Conservation (phyloP, 768 basidiomycete species). For the Leccinellum luteum region DNA sequence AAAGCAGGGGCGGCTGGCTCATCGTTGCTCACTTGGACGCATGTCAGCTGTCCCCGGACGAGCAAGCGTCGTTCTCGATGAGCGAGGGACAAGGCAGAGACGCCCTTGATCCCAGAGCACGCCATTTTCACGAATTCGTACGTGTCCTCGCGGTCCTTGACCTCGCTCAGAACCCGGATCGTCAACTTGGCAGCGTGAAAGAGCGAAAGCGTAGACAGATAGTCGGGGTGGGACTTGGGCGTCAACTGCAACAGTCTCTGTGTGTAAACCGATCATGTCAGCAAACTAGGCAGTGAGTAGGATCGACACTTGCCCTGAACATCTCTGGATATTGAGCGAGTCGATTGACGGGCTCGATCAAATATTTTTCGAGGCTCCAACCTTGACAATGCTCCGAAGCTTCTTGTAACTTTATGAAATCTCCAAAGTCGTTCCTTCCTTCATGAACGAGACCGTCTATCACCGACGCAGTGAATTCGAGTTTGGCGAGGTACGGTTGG, state of each 20-base stretch:
- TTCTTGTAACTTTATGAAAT: slow-evolving; percentile 76
- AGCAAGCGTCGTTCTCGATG: slow-evolving; percentile 73
- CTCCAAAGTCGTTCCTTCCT: slow-evolving; percentile 71
- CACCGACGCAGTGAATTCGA: slow-evolving; percentile 55
- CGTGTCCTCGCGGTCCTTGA: slow-evolving; percentile 83
- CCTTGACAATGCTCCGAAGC: slow-evolving; percentile 49
- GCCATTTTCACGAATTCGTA: slow-evolving; percentile 72
- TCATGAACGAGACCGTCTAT: slow-evolving; percentile 52
- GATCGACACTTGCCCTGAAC: slow-evolving; percentile 59
- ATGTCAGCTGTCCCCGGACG: slow-evolving; percentile 56
- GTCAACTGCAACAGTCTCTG: slow-evolving; percentile 73
- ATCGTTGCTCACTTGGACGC: slow-evolving; percentile 41
- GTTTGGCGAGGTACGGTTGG: slow-evolving; percentile 78
- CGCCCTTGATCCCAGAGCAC: slow-evolving; percentile 54
- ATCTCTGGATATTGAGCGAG: slow-evolving; percentile 67
- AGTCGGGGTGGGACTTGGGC: slow-evolving; percentile 66
- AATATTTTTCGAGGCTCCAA: slow-evolving; percentile 63
- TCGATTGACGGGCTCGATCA: slow-evolving; percentile 75
- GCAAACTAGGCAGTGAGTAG: background rate
- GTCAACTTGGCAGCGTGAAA: slow-evolving; percentile 66
- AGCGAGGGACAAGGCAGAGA: slow-evolving; percentile 54
- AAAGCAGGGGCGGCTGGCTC: slow-evolving; percentile 4
- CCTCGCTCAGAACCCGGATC: slow-evolving; percentile 78
- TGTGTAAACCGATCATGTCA: slow-evolving; percentile 34
- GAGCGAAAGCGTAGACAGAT: slow-evolving; percentile 63